Evolutionary conservation across 2,329 filamentous ascomycete species (phyloP).

Genomic region (Hirsutella thompsonii): DNA sequence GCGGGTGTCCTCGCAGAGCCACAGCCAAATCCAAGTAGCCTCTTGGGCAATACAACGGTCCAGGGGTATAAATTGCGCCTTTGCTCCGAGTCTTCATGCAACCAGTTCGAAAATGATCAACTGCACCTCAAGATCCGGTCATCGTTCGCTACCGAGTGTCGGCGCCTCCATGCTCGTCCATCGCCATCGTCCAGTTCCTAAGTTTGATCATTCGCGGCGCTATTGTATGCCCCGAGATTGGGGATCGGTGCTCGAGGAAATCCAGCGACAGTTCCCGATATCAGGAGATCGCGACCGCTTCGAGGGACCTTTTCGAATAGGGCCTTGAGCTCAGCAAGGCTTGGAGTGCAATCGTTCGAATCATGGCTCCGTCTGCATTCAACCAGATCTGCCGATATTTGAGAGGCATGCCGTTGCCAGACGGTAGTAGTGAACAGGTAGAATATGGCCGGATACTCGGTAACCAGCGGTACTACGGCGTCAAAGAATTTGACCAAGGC

Average conservation of each 20-base stretch:
- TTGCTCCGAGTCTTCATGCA: too few species aligned
- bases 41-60: too few species aligned
- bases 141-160: too few species aligned
- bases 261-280: background rate
- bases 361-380: conserved; percentile 10
- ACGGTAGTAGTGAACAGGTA: conserved; percentile 10
- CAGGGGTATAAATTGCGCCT: too few species aligned
- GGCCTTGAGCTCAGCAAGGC: conserved; percentile 8
- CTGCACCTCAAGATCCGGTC: too few species aligned
- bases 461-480: conserved; percentile 9
- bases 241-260: background rate
- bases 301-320: conserved; percentile 8
- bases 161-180: too few species aligned
- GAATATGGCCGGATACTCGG: conserved; percentile 11
- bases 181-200: too few species aligned
- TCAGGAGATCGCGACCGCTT: background rate
- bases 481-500: conserved; percentile 19
- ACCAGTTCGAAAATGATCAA: too few species aligned
- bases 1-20: too few species aligned
- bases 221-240: background rate
- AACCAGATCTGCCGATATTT: conserved; percentile 13
- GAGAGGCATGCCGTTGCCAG: conserved; percentile 13
- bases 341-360: conserved; percentile 3
- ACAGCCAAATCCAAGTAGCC: too few species aligned
- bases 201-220: too few species aligned